Evolutionary conservation across 257 asterid genomes (phyloP).

Genomic region (Knoxia roxburghii): DNA sequence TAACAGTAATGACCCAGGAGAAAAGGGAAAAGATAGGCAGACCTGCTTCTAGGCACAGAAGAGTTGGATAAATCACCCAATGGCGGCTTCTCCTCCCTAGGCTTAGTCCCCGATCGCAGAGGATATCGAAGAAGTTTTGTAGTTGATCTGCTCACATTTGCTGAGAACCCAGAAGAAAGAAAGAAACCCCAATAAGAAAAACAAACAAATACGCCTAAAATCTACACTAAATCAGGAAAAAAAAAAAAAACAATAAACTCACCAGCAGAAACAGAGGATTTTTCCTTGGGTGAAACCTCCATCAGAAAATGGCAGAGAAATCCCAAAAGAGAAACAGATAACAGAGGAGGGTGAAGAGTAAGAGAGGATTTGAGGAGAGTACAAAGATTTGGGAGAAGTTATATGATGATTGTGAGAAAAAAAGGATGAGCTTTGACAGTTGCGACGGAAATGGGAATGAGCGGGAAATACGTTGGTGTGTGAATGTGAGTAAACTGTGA

Average conservation of each 20-base stretch:
- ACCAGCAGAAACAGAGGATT: constrained; percentile 57
- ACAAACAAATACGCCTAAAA: neutral
- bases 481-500: constrained; percentile 8
- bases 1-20: too few species aligned
- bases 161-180: constrained; percentile 6
- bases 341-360: neutral
- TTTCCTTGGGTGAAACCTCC: constrained; percentile 55
- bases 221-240: neutral
- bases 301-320: constrained; percentile 15
- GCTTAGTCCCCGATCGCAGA: constrained; percentile 61
- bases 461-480: constrained; percentile 14
- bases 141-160: constrained; percentile 37
- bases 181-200: neutral
- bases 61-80: constrained; percentile 49
- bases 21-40: neutral
- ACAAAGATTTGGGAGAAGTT: neutral
- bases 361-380: too few species aligned
- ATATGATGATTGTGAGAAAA: neutral
- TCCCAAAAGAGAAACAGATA: neutral
- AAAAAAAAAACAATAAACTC: too few species aligned
- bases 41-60: constrained; percentile 46
- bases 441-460: constrained; percentile 11
- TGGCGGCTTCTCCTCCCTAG: constrained; percentile 65
- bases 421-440: neutral
- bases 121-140: constrained; percentile 83